Base-by-base conservation (phyloP, 768 basidiomycete species). In the Boletus subcaerulescens region DNA sequence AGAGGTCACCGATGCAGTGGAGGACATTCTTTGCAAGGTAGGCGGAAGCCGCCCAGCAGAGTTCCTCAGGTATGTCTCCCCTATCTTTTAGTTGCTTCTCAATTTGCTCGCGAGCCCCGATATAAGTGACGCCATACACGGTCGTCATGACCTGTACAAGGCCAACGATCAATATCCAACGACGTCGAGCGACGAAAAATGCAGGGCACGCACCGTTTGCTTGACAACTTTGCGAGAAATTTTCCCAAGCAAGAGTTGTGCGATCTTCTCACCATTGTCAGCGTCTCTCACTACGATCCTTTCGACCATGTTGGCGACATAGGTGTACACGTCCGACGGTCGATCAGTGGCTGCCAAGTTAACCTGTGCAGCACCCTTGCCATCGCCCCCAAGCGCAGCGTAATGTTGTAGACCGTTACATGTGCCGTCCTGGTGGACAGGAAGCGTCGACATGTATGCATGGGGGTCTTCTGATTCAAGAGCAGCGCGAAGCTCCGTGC, bases 371-470 rank as follows among this genome's bases (percentile, higher is more conserved):
- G 97, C 97, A 54, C 97, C 97, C 33, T 80, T 78, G 13, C 78
- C 77, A 66, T 98, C 97, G 6, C 97, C 96, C 42, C 97, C 97
- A 5, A 99, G 83, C 0, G 97, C 97, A 7, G 97, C 97, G 65
- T 99, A 99, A 70, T 99, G 96, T 73, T 99, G 97, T 59, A 99
- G 78, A 26, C 96, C 97, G 62, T 99, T 99, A 64, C 97, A 99
- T 0, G 97, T 98, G 4, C 97, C 96, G 60, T 99, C 97, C 71
- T 98, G 96, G 68, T 99, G 97, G 7, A 98, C 82, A 0, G 97
- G 97, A n/a, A 97, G 78, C 17, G 75, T 71, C 4, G 86, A 92
- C 63, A 78, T 72, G 71, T 75, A 87, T 18, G 71, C 67, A 56
- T 77, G 80, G 0, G 82, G 80, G 40, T 84, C 78, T 15, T 83